Evolutionary conservation across 306 rosid species (phyloP).

Genomic region (Dryas alaskensis): DNA sequence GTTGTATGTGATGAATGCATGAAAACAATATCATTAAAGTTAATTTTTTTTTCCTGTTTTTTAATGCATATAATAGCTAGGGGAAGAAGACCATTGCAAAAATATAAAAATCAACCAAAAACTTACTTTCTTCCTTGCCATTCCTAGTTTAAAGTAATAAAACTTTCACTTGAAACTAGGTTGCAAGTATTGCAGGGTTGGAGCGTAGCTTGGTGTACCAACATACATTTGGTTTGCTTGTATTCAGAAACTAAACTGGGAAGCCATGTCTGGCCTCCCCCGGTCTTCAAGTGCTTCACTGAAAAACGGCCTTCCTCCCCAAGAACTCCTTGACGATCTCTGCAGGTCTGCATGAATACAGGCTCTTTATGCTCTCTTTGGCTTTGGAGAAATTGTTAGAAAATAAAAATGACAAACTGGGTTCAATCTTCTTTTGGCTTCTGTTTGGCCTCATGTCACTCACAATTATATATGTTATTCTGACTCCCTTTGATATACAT

Average conservation of each 20-base stretch:
- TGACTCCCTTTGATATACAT: neutral
- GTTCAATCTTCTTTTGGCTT: too few relatives aligned
- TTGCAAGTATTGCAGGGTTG: neutral
- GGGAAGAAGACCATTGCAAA: too few relatives aligned
- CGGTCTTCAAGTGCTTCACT: conserved; percentile 61
- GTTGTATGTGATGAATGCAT: neutral
- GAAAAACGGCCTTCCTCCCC: conserved; percentile 80
- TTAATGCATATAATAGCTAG: too few relatives aligned
- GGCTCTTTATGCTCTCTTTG: neutral
- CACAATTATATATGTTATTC: neutral
- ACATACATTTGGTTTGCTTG: neutral
- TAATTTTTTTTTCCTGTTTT: too few relatives aligned
- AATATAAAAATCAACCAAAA: too few relatives aligned
- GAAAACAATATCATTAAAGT: neutral
- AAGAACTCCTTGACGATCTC: conserved; percentile 91
- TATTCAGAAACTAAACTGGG: conserved; percentile 7
- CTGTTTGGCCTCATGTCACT: neutral
- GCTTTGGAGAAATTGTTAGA: too few relatives aligned
- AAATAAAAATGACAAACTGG: too few relatives aligned
- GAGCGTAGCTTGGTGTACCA: neutral
- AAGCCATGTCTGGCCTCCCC: conserved; percentile 62
- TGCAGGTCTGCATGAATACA: conserved; percentile 51
- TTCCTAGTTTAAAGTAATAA: neutral
- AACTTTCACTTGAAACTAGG: neutral
- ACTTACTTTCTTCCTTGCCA: neutral